A percentile compares a stretch with the other conserved stretches of the same genome.
phyloP scores from a whole-genome alignment of 1,139 yeast genomes.

The Wickerhamiella infanticola region DNA sequence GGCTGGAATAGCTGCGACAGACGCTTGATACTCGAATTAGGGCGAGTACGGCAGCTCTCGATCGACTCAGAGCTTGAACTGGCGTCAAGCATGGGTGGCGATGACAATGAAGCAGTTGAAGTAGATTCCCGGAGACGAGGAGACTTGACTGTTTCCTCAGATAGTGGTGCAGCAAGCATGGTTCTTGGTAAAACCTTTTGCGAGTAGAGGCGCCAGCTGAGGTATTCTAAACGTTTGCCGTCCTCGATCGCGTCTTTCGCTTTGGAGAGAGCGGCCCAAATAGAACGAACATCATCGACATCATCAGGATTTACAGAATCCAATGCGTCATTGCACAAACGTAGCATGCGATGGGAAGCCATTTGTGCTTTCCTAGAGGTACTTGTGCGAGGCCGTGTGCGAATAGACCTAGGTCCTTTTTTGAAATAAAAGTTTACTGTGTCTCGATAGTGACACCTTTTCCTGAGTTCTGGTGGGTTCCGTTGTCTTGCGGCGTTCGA shows the following conservation, averaged over 20 bases:
- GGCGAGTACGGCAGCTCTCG: neutral
- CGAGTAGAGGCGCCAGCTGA: conserved; percentile 45
- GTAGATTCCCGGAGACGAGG: neutral
- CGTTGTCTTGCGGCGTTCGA: too few species aligned
- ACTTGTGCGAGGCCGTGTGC: too few species aligned
- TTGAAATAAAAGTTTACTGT: too few species aligned
- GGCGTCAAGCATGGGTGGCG: conserved; percentile 4
- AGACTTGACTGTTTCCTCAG: neutral
- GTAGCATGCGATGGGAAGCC: conserved; percentile 15
- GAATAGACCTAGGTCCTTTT: too few species aligned
- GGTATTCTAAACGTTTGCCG: conserved; percentile 41
- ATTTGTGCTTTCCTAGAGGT: too few species aligned
- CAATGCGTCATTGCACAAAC: conserved; percentile 19
- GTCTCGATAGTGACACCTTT: too few species aligned
- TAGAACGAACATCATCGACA: conserved; percentile 25
- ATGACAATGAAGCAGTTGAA: neutral
- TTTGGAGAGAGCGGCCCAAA: conserved; percentile 41
- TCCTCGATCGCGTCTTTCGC: conserved; percentile 36
- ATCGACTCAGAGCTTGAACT: conserved; percentile 3
- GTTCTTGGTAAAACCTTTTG: conserved; percentile 26
- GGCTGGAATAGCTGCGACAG: neutral
- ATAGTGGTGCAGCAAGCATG: neutral
- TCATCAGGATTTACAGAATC: conserved; percentile 29
- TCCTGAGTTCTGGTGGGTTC: too few species aligned
- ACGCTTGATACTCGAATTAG: neutral